A percentile compares a stretch with the other conserved stretches of the same genome.
These are phyloP conservation scores for Rhizophagus clarus DNA, from an alignment of 192 early-diverging fungal genomes.

Conservation along the genomic window DNA sequence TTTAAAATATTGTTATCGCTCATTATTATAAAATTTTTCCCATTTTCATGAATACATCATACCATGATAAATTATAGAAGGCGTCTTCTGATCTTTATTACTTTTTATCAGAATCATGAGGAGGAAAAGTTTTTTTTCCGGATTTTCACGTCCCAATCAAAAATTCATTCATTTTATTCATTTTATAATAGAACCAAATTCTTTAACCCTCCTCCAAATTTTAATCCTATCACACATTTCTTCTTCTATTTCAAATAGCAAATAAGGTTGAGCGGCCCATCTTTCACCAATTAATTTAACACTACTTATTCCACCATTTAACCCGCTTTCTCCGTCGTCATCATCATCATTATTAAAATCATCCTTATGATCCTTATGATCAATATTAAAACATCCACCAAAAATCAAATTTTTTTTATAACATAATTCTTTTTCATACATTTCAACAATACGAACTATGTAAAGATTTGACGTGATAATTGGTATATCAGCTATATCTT, in stretches of 20 bases:
- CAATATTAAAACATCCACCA: conserved; percentile 16
- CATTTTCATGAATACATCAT: too few relatives aligned
- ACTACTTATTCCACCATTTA: background rate
- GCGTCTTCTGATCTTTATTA: too few relatives aligned
- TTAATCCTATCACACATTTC: conserved; percentile 21
- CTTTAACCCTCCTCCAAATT: conserved; percentile 16
- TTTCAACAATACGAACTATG: conserved; percentile 1
- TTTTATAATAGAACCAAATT: conserved; percentile 10
- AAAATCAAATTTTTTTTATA: conserved; percentile 25
- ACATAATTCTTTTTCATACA: conserved; percentile 26
- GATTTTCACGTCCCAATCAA: too few relatives aligned
- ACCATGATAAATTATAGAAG: too few relatives aligned
- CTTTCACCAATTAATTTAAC: conserved; percentile 5
- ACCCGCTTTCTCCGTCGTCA: too few relatives aligned
- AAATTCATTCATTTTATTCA: background rate
- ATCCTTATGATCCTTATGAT: conserved; percentile 13
- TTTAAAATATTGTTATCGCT: too few relatives aligned
- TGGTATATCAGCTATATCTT: conserved; percentile 13
- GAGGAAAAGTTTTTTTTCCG: too few relatives aligned
- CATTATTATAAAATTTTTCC: too few relatives aligned
- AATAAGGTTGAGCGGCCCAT: background rate
- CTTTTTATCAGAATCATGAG: too few relatives aligned
- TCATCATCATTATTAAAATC: too few relatives aligned
- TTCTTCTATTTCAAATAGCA: conserved; percentile 13
- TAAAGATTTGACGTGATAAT: conserved; percentile 14